Base-by-base conservation (phyloP, 106 monocot species). In the Allium cepa region DNA sequence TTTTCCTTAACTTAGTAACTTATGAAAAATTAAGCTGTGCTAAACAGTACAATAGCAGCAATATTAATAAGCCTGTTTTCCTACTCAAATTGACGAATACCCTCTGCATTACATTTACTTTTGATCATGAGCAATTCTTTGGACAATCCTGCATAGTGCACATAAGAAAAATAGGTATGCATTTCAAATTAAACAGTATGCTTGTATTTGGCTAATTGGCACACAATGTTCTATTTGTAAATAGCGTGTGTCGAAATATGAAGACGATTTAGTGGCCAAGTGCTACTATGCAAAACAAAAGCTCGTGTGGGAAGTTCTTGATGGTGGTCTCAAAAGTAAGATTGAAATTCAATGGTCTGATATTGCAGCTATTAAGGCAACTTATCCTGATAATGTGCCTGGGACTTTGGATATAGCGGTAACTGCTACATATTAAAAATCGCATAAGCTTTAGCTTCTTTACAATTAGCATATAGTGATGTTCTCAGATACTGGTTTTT, bases 331-430 rank as follows among this genome's bases (percentile, higher is more conserved):
- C 12, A 89, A 89, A 73, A 89, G 82, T 58, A 89, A 89, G 80
- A 89, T 89, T 49, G 88, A 89, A 50, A 85, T 85, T 50, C 88
- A 82, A 17, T 89, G 88, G 88, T 89, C 88, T 47, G 84, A 89
- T 70, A 89, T 89, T 53, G 73, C 74, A 10, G 84, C 82, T 14
- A 56, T 89, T 6, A 89, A 82, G 74, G 84, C 88, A 59, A 65
- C 72, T 56, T 85, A 66, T 66, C 66, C 79, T 26, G 88, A 89
- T 46, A 79, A 79, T 70, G 77, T 59, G 9, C 77, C 85, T 58
- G 76, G 73, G 49, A 82, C 82, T 57, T 72, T 89, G 59, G 85
- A 89, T 58, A 63, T 89, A 77, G 79, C 80, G 84, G 88, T 85
- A 85, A 72, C 36, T 62, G 68, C 60, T 59, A n/a, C 10, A 58